These are phyloP conservation scores for Pseudogymnoascus sp. DNA, from an alignment of 2,329 filamentous ascomycete genomes.

Conservation along the genomic window DNA sequence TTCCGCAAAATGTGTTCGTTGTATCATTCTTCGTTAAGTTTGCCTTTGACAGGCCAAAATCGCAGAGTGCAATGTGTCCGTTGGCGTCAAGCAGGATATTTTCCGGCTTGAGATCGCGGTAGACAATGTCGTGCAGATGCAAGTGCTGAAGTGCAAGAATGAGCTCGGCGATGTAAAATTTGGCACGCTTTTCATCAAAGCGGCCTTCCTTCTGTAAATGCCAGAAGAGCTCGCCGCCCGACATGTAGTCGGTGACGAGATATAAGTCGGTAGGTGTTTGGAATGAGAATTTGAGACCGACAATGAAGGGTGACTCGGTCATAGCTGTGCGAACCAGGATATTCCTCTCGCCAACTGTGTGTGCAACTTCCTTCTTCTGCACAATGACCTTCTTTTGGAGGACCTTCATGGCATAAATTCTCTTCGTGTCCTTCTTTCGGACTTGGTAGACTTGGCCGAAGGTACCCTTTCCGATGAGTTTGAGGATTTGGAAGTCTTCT, in stretches of 20 bases:
- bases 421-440: constrained; percentile 87
- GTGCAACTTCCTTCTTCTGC: constrained; percentile 97
- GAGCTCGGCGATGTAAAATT: constrained; percentile 97
- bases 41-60: constrained; percentile 95
- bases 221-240: constrained; percentile 96
- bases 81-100: constrained; percentile 96
- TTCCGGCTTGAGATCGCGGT: constrained; percentile 93
- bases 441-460: constrained; percentile 99
- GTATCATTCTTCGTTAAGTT: constrained; percentile 96
- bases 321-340: constrained; percentile 94
- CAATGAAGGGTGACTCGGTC: constrained; percentile 93
- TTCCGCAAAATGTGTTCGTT: constrained; percentile 97
- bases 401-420: constrained; percentile 99
- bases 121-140: constrained; percentile 95
- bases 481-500: constrained; percentile 90
- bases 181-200: constrained; percentile 88
- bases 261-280: constrained; percentile 95
- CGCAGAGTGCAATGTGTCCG: constrained; percentile 93
- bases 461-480: constrained; percentile 94
- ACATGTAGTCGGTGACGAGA: constrained; percentile 99
- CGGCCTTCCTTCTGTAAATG: constrained; percentile 95
- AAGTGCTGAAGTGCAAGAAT: constrained; percentile 92
- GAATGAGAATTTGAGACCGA: constrained; percentile 97
- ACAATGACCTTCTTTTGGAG: constrained; percentile 99
- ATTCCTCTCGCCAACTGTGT: constrained; percentile 93